Conservation (phyloP, 345 rosid species). For the Rubroshorea leprosula region DNA sequence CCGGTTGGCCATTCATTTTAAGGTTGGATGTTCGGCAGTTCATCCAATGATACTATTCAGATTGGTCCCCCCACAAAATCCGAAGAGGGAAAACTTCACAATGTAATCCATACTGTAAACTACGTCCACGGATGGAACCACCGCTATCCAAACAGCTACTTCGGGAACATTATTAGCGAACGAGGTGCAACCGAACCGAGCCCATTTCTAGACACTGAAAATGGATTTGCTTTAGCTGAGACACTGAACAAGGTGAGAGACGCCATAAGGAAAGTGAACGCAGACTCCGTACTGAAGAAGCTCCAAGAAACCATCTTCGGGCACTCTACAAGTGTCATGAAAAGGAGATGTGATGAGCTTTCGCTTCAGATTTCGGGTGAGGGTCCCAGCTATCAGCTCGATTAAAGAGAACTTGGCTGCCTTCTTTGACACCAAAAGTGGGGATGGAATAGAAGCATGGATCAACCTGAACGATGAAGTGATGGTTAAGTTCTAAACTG, state of each 20-base stretch:
- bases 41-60: no score
- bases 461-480: constrained; percentile 18
- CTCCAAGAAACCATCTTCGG: constrained; percentile 24
- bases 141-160: constrained; percentile 25
- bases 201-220: constrained; percentile 4
- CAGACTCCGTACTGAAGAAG: constrained; percentile 22
- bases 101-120: constrained; percentile 31
- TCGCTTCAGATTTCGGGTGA: constrained; percentile 27
- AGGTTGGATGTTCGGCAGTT: no score
- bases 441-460: constrained; percentile 22
- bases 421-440: constrained; percentile 21
- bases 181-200: constrained; percentile 4
- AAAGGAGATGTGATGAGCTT: constrained; percentile 21
- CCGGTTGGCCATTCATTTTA: no score
- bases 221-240: no score
- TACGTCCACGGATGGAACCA: constrained; percentile 27
- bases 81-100: constrained; percentile 7
- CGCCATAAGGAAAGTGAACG: constrained; percentile 20
- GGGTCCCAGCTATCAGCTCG: constrained; percentile 6
- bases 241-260: constrained; percentile 20
- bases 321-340: constrained; percentile 12
- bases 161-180: constrained; percentile 31
- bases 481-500: constrained; percentile 25
- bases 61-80: no score
- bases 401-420: constrained; percentile 15